phyloP scores from a whole-genome alignment of 371 early-diverging fungal genomes.

The Mortierella sp. region DNA sequence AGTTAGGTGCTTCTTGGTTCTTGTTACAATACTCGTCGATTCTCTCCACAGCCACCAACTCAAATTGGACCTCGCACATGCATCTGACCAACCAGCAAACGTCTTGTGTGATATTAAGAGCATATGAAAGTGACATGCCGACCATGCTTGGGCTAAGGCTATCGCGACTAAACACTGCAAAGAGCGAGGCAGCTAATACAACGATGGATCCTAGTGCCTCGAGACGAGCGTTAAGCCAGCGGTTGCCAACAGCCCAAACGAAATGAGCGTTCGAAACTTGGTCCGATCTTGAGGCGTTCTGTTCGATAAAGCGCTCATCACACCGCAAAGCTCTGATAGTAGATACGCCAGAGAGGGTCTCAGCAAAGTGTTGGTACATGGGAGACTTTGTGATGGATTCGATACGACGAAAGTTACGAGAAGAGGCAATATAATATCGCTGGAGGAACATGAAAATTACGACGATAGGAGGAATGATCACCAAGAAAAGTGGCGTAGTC shows the following conservation, averaged over 20 bases:
- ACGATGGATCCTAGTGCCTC: conserved; percentile 61
- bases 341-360: conserved; percentile 63
- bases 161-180: conserved; percentile 48
- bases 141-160: conserved; percentile 62
- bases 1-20: conserved; percentile 73
- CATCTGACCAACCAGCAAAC: conserved; percentile 81
- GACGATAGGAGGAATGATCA: conserved; percentile 60
- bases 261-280: conserved; percentile 77
- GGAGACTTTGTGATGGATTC: conserved; percentile 62
- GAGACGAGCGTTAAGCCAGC: conserved; percentile 87
- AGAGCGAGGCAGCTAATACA: conserved; percentile 38
- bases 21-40: conserved; percentile 77
- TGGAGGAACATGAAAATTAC: conserved; percentile 38
- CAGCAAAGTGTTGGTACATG: conserved; percentile 60
- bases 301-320: conserved; percentile 64
- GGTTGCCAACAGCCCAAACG: conserved; percentile 81
- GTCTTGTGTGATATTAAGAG: conserved; percentile 72
- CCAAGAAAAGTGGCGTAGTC: conserved; percentile 58
- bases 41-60: conserved; percentile 88
- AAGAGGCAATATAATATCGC: conserved; percentile 66
- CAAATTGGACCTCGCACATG: conserved; percentile 70
- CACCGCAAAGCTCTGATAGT: conserved; percentile 79
- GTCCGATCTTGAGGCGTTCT: conserved; percentile 67
- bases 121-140: conserved; percentile 77
- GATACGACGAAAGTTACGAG: conserved; percentile 64